Base-by-base conservation (phyloP, 2,329 filamentous ascomycete species). In the Claviceps sp. region DNA sequence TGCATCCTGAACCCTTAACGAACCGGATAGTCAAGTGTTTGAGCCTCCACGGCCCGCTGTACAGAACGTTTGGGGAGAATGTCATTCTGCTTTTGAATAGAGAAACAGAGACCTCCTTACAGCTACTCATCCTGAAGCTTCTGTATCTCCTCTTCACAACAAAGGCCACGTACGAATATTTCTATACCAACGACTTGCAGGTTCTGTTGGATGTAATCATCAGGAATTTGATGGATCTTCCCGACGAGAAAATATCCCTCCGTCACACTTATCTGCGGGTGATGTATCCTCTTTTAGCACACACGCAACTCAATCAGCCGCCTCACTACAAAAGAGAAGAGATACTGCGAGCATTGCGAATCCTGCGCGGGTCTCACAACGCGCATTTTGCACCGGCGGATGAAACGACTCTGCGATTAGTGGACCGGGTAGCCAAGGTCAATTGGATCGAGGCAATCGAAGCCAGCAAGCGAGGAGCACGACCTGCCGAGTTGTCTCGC, bases 61-160 rank as follows among this genome's bases (percentile, higher is more conserved):
- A 89, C 66, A 90, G 91, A 63, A 96, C 91, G 0, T 98, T 98
- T 72, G 93, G 93, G 50, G 91, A 96, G 71, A 98, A 97, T 60
- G 86, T 98, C 55, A 98, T 98, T 57, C 74, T 98, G 5, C 78
- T 98, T 1, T 76, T 98, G 41, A 98, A 98, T 65, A 84, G 93
- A 60, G 93, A 97, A 72, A 88, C 86, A 9, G 90, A 97, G 67
- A 95, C 93, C 0, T 91, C 89, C 1, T 78, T 95, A 40, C 94
- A 98, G 67, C 77, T 98, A 26, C 78, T 98, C n/a, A 97, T 97
- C 54, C 76, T 98, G 43, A 98, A 98, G 69, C 79, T 96, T 4
- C 75, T 98, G 30, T 98, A 97, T 68, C 80, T 98, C 38, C 77
- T 98, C 9, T 98, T 98, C 69, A 95, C 90, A 4, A 97, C 88